Percentiles rank a stretch among this genome's conserved stretches.
phyloP scores from a whole-genome alignment of 441 rosid species.

The Biscutella laevigata region DNA sequence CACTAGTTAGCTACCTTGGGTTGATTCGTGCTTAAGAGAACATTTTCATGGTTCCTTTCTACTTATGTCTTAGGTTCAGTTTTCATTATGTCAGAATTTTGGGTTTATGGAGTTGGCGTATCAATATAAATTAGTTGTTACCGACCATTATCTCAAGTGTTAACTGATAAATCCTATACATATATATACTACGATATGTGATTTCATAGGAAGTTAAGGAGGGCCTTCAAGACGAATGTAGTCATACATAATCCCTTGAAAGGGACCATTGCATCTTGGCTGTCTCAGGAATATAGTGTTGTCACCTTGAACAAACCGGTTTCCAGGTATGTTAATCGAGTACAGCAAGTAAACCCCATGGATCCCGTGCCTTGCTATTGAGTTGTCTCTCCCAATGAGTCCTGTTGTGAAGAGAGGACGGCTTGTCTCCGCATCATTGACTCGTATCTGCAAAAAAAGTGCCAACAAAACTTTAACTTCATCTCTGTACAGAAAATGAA shows the following conservation, averaged over 20 bases:
- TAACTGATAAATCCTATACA: not conserved
- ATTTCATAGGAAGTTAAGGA: conserved; percentile 3
- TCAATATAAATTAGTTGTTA: conserved; percentile 12
- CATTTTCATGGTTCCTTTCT: conserved; percentile 4
- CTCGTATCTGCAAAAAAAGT: conserved; percentile 38
- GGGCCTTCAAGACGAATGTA: conserved; percentile 84
- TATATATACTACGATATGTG: not conserved
- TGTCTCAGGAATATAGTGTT: conserved; percentile 69
- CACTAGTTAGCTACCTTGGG: not conserved
- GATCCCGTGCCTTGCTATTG: conserved; percentile 66
- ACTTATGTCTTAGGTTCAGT: conserved; percentile 6
- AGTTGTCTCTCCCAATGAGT: conserved; percentile 62
- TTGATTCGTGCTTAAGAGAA: not conserved
- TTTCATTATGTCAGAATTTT: conserved; percentile 9
- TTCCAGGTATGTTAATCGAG: conserved; percentile 39
- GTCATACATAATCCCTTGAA: no score
- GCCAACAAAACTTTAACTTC: not conserved
- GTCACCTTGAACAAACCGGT: conserved; percentile 37
- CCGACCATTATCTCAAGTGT: not conserved
- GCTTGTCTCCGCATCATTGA: conserved; percentile 39
- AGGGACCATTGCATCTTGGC: conserved; percentile 49
- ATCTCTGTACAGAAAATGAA: not conserved
- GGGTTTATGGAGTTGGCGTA: conserved; percentile 4
- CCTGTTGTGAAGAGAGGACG: conserved; percentile 63
- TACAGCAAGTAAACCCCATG: conserved; percentile 55